Percentiles rank a stretch among this genome's conserved stretches.
phyloP scores from a whole-genome alignment of 345 rosid species.

The Populus tremula region DNA sequence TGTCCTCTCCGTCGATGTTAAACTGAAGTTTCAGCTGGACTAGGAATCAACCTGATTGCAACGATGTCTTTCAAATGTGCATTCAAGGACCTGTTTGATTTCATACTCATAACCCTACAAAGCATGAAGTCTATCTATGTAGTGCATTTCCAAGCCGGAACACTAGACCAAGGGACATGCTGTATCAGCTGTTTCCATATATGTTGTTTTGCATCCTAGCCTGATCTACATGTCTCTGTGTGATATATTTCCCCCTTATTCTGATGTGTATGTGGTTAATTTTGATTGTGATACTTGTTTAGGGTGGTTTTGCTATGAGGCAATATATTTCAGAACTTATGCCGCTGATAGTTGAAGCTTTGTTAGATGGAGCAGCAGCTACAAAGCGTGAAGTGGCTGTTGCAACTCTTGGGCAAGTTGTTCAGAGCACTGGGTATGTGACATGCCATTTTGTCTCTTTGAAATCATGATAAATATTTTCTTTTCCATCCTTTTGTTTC shows the following conservation, averaged over 20 bases:
- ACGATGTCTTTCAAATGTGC: neutral
- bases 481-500: neutral
- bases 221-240: neutral
- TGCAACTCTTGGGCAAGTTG: constrained; percentile 97
- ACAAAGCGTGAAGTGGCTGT: constrained; percentile 97
- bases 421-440: constrained; percentile 91
- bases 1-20: neutral
- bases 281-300: constrained; percentile 26
- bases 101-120: neutral
- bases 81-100: neutral
- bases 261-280: neutral
- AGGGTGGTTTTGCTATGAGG: constrained; percentile 98
- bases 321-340: constrained; percentile 85
- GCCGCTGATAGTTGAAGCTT: constrained; percentile 96
- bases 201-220: neutral
- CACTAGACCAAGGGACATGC: neutral
- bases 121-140: neutral
- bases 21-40: neutral
- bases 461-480: neutral
- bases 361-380: constrained; percentile 95
- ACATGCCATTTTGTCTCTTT: constrained; percentile 3
- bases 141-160: neutral
- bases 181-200: neutral
- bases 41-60: neutral
- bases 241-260: neutral